phyloP scores from a whole-genome alignment of 2,329 filamentous ascomycete species.

The Neonectria hederae region DNA sequence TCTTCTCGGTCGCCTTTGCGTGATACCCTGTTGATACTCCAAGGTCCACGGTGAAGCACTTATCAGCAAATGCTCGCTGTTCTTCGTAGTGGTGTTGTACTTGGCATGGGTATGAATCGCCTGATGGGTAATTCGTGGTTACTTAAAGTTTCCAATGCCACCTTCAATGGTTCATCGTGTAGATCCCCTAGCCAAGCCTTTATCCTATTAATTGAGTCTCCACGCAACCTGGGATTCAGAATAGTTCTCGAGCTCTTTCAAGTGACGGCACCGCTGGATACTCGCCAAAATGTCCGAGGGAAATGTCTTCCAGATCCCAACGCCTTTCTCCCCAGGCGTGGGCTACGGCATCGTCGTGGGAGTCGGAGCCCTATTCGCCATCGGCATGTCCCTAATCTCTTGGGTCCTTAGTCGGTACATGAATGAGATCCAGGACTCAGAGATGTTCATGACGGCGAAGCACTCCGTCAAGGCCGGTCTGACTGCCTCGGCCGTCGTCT shows the following conservation, averaged over 20 bases:
- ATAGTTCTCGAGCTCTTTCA: not conserved
- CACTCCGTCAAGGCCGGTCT: constrained; percentile 18
- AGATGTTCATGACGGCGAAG: constrained; percentile 25
- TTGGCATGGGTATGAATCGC: constrained; percentile 3
- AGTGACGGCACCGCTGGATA: not conserved
- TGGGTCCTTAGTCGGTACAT: constrained; percentile 21
- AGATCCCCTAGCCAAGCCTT: not conserved
- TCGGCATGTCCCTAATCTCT: constrained; percentile 21
- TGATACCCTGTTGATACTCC: not conserved
- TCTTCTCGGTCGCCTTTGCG: not conserved
- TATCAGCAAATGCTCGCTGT: not conserved
- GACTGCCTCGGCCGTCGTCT: constrained; percentile 20
- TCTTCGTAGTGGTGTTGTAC: not conserved
- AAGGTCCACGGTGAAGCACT: not conserved
- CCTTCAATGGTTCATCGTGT: not conserved
- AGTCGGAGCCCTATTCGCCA: constrained; percentile 19
- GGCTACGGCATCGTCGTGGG: constrained; percentile 21
- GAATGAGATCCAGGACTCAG: constrained; percentile 21
- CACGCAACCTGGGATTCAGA: not conserved
- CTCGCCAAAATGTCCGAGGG: constrained; percentile 7
- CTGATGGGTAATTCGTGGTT: constrained; percentile 1
- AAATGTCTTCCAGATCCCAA: constrained; percentile 19
- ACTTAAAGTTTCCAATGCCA: constrained; percentile 8
- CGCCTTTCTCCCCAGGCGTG: constrained; percentile 17
- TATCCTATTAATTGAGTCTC: not conserved